Conservation (phyloP, 2,329 filamentous ascomycete species). For the Eutypa lata region DNA sequence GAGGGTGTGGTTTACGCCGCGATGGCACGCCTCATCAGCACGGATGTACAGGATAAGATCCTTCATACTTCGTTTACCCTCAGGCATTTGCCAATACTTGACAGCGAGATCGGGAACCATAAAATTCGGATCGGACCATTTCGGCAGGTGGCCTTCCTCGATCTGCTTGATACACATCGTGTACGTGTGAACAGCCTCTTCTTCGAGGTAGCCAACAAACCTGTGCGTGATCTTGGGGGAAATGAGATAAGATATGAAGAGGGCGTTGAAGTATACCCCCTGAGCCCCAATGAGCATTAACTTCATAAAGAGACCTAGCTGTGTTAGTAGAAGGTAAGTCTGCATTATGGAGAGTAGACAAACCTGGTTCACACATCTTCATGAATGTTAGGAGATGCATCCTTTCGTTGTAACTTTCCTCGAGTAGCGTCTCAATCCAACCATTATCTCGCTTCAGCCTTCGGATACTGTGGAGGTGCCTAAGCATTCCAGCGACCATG, state of each 20-base stretch:
- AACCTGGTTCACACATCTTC: constrained; percentile 78
- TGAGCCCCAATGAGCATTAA: constrained; percentile 88
- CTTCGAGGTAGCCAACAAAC: constrained; percentile 95
- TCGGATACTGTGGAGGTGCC: constrained; percentile 81
- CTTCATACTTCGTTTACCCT: constrained; percentile 76
- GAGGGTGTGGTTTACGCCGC: constrained; percentile 94
- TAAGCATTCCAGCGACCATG: constrained; percentile 93
- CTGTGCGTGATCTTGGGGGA: constrained; percentile 86
- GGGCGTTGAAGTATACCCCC: constrained; percentile 92
- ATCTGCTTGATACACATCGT: constrained; percentile 84
- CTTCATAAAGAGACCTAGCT: constrained; percentile 78
- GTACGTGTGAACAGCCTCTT: constrained; percentile 96
- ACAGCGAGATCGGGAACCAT: constrained; percentile 84
- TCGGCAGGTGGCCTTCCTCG: constrained; percentile 77
- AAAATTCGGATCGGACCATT: constrained; percentile 70
- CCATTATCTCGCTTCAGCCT: constrained; percentile 90
- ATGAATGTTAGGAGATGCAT: constrained; percentile 94
- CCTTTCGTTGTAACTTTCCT: constrained; percentile 88
- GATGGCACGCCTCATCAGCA: constrained; percentile 84
- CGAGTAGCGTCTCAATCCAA: constrained; percentile 90
- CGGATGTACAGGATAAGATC: constrained; percentile 86
- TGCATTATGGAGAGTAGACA: not conserved
- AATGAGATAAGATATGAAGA: constrained; percentile 86
- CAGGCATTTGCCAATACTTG: constrained; percentile 91
- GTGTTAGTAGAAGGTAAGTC: constrained; percentile 9